Evolutionary conservation across 768 basidiomycete genomes (phyloP).

Genomic region (Butyriboletus loyo): DNA sequence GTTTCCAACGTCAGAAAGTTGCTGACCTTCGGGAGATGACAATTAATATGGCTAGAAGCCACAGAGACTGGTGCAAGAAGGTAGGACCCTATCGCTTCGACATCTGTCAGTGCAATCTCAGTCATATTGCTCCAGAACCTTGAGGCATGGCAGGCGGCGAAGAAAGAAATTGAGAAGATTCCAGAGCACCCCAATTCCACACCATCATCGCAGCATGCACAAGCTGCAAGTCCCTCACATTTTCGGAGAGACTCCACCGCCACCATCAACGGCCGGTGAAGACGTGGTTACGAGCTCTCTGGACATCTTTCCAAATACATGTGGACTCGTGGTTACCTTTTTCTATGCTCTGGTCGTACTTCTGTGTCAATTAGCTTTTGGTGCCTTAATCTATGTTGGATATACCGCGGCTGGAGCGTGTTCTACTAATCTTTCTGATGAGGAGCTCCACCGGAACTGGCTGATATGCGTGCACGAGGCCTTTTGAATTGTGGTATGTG

Average conservation of each 20-base stretch:
- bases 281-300: conserved; percentile 10
- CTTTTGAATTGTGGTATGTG: not conserved
- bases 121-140: conserved; percentile 63
- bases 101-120: conserved; percentile 12
- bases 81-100: conserved; percentile 37
- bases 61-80: conserved; percentile 97
- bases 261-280: conserved; percentile 62
- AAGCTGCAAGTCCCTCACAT: conserved; percentile 35
- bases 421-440: conserved; percentile 10
- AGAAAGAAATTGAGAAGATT: conserved; percentile 87
- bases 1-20: conserved; percentile 98
- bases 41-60: conserved; percentile 83
- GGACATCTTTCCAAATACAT: conserved; percentile 5
- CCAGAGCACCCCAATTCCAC: conserved; percentile 82
- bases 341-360: conserved; percentile 2
- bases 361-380: conserved; percentile 11
- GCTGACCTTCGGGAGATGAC: conserved; percentile 94
- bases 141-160: conserved; percentile 96
- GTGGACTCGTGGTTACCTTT: conserved; percentile 11
- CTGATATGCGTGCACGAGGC: conserved; percentile 8
- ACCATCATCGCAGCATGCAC: conserved; percentile 39
- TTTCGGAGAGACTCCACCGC: conserved; percentile 65
- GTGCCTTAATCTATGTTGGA: conserved; percentile 22
- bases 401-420: conserved; percentile 16
- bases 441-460: conserved; percentile 1